Conservation (phyloP, 768 basidiomycete genomes). For the Lentinula guzmanii region DNA sequence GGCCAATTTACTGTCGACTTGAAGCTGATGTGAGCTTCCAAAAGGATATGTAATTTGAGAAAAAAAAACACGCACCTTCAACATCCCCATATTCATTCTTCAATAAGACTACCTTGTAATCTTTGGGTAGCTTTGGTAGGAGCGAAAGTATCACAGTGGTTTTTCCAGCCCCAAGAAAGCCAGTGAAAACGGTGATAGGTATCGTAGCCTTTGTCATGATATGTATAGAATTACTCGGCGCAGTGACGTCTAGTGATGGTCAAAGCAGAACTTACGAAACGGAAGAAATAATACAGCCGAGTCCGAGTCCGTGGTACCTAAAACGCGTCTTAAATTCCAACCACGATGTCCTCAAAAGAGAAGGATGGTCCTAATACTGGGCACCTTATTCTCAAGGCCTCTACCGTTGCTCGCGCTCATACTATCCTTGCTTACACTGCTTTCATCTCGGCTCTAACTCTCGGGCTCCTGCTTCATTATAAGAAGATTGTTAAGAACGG, state of each 20-base stretch:
- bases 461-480: constrained; percentile 72
- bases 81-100: constrained; percentile 98
- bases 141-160: constrained; percentile 79
- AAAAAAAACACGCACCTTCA: constrained; percentile 45
- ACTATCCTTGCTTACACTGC: constrained; percentile 61
- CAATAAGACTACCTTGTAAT: constrained; percentile 84
- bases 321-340: background rate
- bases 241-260: background rate
- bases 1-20: constrained; percentile 89
- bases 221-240: no score
- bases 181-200: constrained; percentile 94
- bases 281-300: background rate
- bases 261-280: background rate
- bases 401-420: constrained; percentile 56
- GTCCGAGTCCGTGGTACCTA: background rate
- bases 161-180: constrained; percentile 82
- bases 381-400: constrained; percentile 33
- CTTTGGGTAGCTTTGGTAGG: constrained; percentile 72
- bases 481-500: constrained; percentile 81
- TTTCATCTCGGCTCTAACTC: constrained; percentile 54
- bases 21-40: background rate
- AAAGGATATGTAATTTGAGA: background rate
- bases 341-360: constrained; percentile 3
- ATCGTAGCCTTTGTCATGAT: constrained; percentile 27
- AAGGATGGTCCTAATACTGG: background rate